These are phyloP conservation scores for Chenopodium formosanum DNA, from an alignment of 148 eudicot genomes.

Conservation along the genomic window DNA sequence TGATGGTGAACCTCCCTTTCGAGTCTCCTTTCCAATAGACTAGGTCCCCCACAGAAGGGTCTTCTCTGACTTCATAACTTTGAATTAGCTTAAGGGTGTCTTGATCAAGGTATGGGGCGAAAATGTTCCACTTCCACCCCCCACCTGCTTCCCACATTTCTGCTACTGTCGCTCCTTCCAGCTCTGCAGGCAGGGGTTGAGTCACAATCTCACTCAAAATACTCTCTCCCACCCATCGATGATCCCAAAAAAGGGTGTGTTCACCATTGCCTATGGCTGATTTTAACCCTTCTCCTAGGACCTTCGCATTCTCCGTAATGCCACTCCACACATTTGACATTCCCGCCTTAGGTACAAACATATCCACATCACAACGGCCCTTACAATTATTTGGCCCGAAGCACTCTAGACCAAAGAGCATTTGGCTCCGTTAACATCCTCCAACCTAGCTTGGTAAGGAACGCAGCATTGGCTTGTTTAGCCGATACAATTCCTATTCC, in stretches of 20 bases:
- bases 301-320: neutral
- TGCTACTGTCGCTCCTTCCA: neutral
- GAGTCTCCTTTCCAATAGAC: neutral
- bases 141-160: neutral
- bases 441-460: neutral
- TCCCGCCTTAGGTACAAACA: neutral
- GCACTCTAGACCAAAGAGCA: neutral
- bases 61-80: neutral
- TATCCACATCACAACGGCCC: neutral
- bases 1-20: neutral
- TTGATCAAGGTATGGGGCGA: neutral
- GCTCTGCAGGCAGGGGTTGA: neutral
- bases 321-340: neutral
- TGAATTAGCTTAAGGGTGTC: no score
- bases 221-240: neutral
- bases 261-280: neutral
- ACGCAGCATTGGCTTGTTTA: neutral
- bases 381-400: neutral
- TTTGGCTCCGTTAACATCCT: neutral
- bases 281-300: neutral
- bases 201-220: neutral
- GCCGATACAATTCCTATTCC: neutral
- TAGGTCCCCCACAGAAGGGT: neutral
- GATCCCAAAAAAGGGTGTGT: neutral
- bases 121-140: neutral